These are phyloP conservation scores for Plantago lanceolata DNA, from an alignment of 305 asterid genomes.

Conservation along the genomic window DNA sequence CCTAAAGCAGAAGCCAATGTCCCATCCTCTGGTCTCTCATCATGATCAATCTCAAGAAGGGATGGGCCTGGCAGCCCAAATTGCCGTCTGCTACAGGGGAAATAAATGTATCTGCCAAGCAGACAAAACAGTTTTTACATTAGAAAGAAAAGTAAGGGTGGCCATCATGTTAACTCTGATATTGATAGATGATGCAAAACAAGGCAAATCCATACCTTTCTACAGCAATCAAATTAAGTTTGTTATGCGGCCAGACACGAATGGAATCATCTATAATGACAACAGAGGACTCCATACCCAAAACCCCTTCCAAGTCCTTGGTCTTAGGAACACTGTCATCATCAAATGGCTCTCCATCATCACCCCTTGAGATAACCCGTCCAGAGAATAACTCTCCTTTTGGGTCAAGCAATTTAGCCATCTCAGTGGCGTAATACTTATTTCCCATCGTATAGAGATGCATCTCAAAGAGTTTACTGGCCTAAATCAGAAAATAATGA, in stretches of 20 bases:
- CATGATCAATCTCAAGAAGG: conserved; percentile 94
- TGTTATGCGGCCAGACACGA: conserved; percentile 95
- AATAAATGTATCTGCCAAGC: conserved; percentile 72
- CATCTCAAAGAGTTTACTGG: conserved; percentile 80
- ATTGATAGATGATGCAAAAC: conserved; percentile 7
- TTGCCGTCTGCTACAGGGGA: conserved; percentile 95
- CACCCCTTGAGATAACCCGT: conserved; percentile 89
- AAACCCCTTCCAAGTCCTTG: conserved; percentile 91
- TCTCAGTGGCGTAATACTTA: conserved; percentile 93
- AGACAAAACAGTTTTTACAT: conserved; percentile 1
- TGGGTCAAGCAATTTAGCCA: conserved; percentile 98
- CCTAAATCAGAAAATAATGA: conserved; percentile 41
- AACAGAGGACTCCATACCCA: conserved; percentile 94
- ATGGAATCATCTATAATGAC: conserved; percentile 88
- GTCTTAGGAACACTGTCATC: conserved; percentile 79
- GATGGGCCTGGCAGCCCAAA: conserved; percentile 94
- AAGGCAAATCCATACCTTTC: conserved; percentile 57
- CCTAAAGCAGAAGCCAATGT: conserved; percentile 80
- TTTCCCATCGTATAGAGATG: conserved; percentile 98
- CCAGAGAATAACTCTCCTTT: conserved; percentile 90
- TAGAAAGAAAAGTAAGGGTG: conserved; percentile 3
- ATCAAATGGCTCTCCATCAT: conserved; percentile 74
- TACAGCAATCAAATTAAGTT: conserved; percentile 74
- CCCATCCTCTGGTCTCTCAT: conserved; percentile 96
- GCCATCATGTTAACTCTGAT: not conserved